Base-by-base conservation (phyloP, 306 rosid genomes). In the Argentina anserina region DNA sequence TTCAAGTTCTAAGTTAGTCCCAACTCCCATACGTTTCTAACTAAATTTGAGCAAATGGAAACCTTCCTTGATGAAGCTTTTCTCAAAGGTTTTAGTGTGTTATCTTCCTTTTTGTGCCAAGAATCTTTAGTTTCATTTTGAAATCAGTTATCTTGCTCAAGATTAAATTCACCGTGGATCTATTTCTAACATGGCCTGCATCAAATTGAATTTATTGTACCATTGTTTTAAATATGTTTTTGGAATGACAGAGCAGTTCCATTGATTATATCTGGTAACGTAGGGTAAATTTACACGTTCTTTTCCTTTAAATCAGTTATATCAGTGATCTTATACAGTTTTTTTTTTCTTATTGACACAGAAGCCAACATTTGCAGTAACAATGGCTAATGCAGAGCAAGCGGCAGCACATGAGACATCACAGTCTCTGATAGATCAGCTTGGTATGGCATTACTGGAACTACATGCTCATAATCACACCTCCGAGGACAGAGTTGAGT, bases 321-420 rank as follows among this genome's bases (percentile, higher is more conserved):
- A 39, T n/a, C 18, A 31, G 12, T 20, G 59, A 42, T 60, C 80
- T 75, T 26, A 46, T 9, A 18, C 17, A 36, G 72, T 61, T 28
- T 73, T 42, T 28, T 73, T 42, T 25, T 55, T 36, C 69, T 15
- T 78, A 20, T 58, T 78, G 65, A 83, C 75, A 39, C 75, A 71
- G 77, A 67, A 72, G 39, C 63, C 14, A 9, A 29, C 41, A 55
- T 53, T 74, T 81, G 77, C 42, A 5, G 72, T 67, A 64, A 80
- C 73, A 71, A 84, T 85, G 90, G 82, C 69, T 70, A 87, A 83
- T 63, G 41, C 56, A 70, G 92, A 80, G 84, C 84, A 80, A 82
- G 79, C 47, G 64, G 33, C 20, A 56, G 87, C 72, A 34, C 41
- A 34, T 65, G 78, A 80, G 47, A 20, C 72, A 14, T 63, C 72